Evolutionary conservation across 805 yeast genomes (phyloP).

Genomic region (Candida andamanensis): DNA sequence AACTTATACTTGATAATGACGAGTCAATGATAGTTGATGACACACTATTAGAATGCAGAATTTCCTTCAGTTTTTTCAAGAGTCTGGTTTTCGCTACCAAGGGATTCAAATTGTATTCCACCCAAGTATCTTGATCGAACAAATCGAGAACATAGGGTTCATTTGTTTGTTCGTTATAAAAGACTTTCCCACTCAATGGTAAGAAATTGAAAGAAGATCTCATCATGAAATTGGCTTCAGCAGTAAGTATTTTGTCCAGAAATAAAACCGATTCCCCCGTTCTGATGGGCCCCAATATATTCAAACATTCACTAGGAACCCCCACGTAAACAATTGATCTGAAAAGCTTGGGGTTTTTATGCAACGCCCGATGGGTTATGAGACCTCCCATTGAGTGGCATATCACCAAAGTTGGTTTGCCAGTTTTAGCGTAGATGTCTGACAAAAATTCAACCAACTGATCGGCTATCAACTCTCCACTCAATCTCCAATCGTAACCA

Average conservation of each 20-base stretch:
- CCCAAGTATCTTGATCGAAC: slow-evolving; percentile 80
- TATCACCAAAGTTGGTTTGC: slow-evolving; percentile 61
- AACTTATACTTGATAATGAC: slow-evolving; percentile 22
- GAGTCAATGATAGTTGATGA: slow-evolving; percentile 13
- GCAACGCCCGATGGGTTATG: slow-evolving; percentile 75
- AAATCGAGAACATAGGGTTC: slow-evolving; percentile 64
- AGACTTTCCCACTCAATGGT: slow-evolving; percentile 72
- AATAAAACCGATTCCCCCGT: slow-evolving; percentile 76
- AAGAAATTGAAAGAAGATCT: slow-evolving; percentile 75
- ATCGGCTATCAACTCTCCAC: slow-evolving; percentile 50
- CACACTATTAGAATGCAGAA: slow-evolving; percentile 3
- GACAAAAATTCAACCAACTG: slow-evolving; percentile 48
- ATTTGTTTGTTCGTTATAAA: slow-evolving; percentile 55
- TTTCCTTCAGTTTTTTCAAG: slow-evolving; percentile 5
- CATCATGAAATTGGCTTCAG: slow-evolving; percentile 84
- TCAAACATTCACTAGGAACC: slow-evolving; percentile 76
- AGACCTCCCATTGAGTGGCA: slow-evolving; percentile 97
- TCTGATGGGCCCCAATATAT: slow-evolving; percentile 80
- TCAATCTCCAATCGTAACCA: slow-evolving; percentile 93
- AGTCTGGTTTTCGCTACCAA: slow-evolving; percentile 45
- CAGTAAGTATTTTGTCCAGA: slow-evolving; percentile 68
- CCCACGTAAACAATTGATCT: slow-evolving; percentile 81
- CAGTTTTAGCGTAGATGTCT: slow-evolving; percentile 42
- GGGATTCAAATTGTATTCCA: slow-evolving; percentile 68
- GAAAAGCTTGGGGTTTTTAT: slow-evolving; percentile 59